Base-by-base conservation (phyloP, 2,329 filamentous ascomycete species). In the Epichloe uncinata region DNA sequence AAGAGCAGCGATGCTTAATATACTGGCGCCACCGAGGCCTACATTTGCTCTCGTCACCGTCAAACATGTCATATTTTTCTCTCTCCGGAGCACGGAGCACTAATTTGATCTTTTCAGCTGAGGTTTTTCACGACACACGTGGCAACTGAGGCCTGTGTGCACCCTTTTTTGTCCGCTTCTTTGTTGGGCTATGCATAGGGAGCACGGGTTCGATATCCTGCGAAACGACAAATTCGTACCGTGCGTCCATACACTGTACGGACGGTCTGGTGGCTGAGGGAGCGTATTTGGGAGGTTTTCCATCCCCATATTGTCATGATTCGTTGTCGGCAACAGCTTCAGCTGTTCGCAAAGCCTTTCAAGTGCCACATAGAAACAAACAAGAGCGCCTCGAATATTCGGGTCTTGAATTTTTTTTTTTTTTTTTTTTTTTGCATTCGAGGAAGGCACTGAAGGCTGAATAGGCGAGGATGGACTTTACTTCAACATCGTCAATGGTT, bases 101-200 rank as follows among this genome's bases (percentile, higher is more conserved):
- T 3, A 26, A 8, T 8, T 26, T 7, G 22, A 8, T 8, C n/a
- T 20, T 13, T 13, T 22, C 34, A 40, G 34, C 40, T 12, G 13
- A 26, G 26, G 42, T 13, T 33, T 41, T 37, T 22, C 44, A 43
- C 49, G 38, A 40, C 45, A 51, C 49, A 51, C 49, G 49, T 51
- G 49, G 49, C 49, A 47, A 26, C 11, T 18, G 30, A 34, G 15
- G 18, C 33, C 30, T 41, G 16, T 34, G 41, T 47, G 38, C 2
- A n/a, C n/a, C 42, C 12, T 33, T 40, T 44, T 44, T 51, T 37
- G 18, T 45, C 34, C 5, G 18, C 20, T 37, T 36, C 18, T 38
- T 12, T 33, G 22, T 12, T 33, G 22, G 36, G 11, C 33, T 20
- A 37, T 50, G 45, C 45, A 48, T 12, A 9, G 16, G 35, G 16